Base-by-base conservation (phyloP, 2,329 filamentous ascomycete species). In the Pseudogymnoascus sp. region DNA sequence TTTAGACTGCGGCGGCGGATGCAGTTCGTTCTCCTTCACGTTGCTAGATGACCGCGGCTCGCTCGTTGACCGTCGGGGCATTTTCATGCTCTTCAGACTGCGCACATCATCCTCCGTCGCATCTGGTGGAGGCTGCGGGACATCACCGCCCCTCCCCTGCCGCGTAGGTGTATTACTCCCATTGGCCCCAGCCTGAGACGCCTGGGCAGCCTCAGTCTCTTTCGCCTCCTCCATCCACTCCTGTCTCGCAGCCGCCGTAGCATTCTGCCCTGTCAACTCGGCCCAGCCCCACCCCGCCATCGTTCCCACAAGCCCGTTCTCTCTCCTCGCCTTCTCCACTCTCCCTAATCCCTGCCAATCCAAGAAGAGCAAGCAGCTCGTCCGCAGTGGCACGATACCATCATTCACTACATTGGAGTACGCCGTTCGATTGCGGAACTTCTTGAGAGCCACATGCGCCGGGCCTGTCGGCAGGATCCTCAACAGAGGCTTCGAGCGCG, bases 351-450 rank as follows among this genome's bases (percentile, higher is more conserved):
- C 94, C 75, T 92, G 89, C 94, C 94, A 99, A 73, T 99, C 94
- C 1, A 99, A 79, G 71, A 99, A 99, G 5, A 99, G 77, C n/a
- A 99, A 79, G 74, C 93, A 99, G 66, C 93, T 97, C 4, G 94
- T 99, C 21, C 94, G 86, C 35, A 99, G 78, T 2, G 94, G 94
- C 4, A 99, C 94, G 68, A 99, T 97, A 2, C 92, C 93, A 75
- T 97, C 93, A 71, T 97, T 97, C 68, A 97, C 93, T 11, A 97
- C 92, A 70, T 97, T 97, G 1, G 92, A 96, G 74, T 97, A 97
- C 1, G 97, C 81, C 0, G 94, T 97, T 14, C 93, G 83, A 73
- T 95, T 96, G 21, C 91, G 82, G 74, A 97, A 97, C 76, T 90
- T 91, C 72, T 89, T 87, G 42, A 97, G 77, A 1, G 92, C 93